Base-by-base conservation (phyloP, 2,329 filamentous ascomycete genomes). In the Pyricularia sp. region DNA sequence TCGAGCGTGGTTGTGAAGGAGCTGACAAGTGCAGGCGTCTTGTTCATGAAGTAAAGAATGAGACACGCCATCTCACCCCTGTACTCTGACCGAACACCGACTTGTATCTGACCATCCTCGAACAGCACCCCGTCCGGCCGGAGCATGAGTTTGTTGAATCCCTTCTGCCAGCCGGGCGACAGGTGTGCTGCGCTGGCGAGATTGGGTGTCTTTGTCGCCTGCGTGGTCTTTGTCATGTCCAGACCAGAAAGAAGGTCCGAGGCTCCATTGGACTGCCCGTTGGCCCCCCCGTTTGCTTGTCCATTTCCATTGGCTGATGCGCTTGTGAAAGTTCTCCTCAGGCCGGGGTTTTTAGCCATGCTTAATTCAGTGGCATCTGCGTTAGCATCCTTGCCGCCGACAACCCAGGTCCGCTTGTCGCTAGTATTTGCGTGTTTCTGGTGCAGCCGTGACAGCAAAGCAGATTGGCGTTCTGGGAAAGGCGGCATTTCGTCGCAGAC, bases 401-500 rank as follows among this genome's bases (percentile, higher is more conserved):
- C 92, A 30, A 97, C 90, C 95, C 95, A 99, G 1, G 95, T 98
- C 71, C 94, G 88, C 81, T 96, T 96, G 78, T 99, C 95, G 76
- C 92, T 97, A 17, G 93, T 95, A 70, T 91, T 92, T 65, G 91
- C 92, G 75, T 96, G 93, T 81, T 97, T 98, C 79, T 97, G 93
- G 79, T 99, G 94, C 66, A 99, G 85, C 69, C 95, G 87, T 58
- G 94, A 97, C 12, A 99, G 84, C 31, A 99, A 83, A 1, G 95
- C 94, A 5, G 95, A 98, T 70, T 97, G 90, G 70, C 96, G 86
- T 78, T 99, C 94, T 0, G 95, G 96, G 80, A 98, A 99, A 0
- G 95, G 94, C 2, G 95, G 95, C 96, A 99, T 99, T 78, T 99
- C 95, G 74, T 99, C 95, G 78, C 94, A 97, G 6, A 99, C 90